phyloP scores from a whole-genome alignment of 2,329 filamentous ascomycete species.

The Parafenestella ontariensis region DNA sequence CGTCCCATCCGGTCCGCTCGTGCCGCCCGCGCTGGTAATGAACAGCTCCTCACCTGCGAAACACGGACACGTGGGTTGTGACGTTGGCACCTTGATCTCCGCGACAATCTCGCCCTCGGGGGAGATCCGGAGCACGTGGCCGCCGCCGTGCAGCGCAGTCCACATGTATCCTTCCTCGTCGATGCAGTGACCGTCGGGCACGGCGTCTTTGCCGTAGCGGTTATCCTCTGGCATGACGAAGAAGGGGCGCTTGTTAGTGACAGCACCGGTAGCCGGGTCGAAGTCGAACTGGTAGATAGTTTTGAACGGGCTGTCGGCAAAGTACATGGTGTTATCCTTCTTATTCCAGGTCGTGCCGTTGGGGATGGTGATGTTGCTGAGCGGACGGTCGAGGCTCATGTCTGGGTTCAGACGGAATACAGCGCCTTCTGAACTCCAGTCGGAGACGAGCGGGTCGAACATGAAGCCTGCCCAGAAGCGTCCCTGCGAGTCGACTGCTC shows the following conservation, averaged over 20 bases:
- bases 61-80: slow-evolving; percentile 79
- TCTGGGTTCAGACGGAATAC: slow-evolving; percentile 75
- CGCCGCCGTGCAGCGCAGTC: slow-evolving; percentile 84
- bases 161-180: slow-evolving; percentile 87
- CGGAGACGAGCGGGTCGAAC: slow-evolving; percentile 76
- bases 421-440: slow-evolving; percentile 65
- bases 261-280: slow-evolving; percentile 65
- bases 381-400: slow-evolving; percentile 65
- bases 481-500: slow-evolving; percentile 78
- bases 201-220: slow-evolving; percentile 52
- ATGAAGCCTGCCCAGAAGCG: slow-evolving; percentile 87
- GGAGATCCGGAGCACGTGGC: slow-evolving; percentile 76
- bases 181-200: slow-evolving; percentile 84
- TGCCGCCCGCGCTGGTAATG: slow-evolving; percentile 73
- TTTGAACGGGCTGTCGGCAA: slow-evolving; percentile 77
- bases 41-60: slow-evolving; percentile 78
- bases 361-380: slow-evolving; percentile 75
- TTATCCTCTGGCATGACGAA: slow-evolving; percentile 70
- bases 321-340: slow-evolving; percentile 77
- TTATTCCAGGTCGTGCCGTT: slow-evolving; percentile 85
- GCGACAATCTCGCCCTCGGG: slow-evolving; percentile 74
- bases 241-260: slow-evolving; percentile 74
- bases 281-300: slow-evolving; percentile 80
- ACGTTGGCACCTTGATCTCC: slow-evolving; percentile 77
- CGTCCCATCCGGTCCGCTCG: slow-evolving; percentile 61